These are phyloP conservation scores for Yarrowia hollandica DNA, from an alignment of 805 yeast genomes.

Conservation along the genomic window DNA sequence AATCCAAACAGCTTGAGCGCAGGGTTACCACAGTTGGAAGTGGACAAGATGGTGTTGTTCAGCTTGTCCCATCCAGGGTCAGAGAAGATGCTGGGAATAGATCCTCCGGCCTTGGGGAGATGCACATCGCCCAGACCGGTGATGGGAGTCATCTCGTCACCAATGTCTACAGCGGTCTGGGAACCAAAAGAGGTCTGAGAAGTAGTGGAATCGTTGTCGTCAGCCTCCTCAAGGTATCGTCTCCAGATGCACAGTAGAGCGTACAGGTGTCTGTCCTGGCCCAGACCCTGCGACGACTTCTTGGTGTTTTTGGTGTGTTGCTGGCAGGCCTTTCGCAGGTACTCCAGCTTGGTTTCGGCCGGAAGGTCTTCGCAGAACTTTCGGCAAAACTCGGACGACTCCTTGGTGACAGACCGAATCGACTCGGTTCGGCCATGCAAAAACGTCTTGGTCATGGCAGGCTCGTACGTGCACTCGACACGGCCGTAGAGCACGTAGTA, in stretches of 20 bases:
- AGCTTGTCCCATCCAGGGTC: constrained; percentile 87
- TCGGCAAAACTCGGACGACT: constrained; percentile 78
- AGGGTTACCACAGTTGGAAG: constrained; percentile 91
- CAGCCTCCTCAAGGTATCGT: constrained; percentile 39
- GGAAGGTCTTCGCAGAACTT: constrained; percentile 74
- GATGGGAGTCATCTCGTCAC: constrained; percentile 84
- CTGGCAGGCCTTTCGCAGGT: constrained; percentile 66
- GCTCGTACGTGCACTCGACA: constrained; percentile 92
- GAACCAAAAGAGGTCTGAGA: constrained; percentile 39
- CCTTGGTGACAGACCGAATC: constrained; percentile 76
- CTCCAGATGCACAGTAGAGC: constrained; percentile 89
- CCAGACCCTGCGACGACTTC: constrained; percentile 71
- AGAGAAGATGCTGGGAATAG: constrained; percentile 72
- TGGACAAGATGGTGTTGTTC: constrained; percentile 76
- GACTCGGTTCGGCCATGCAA: constrained; percentile 94
- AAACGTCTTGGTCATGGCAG: constrained; percentile 90
- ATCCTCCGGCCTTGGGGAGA: constrained; percentile 32
- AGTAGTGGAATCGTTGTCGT: constrained; percentile 31
- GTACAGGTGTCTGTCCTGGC: constrained; percentile 90
- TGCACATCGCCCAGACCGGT: constrained; percentile 90
- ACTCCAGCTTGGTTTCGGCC: constrained; percentile 57
- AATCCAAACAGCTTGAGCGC: constrained; percentile 84
- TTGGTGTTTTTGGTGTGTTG: constrained; percentile 68
- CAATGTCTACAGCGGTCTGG: constrained; percentile 38
- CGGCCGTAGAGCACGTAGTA: constrained; percentile 90